Evolutionary conservation across 1,284 basidiomycete species (phyloP).

Genomic region (Paramarasmius palmivorus): DNA sequence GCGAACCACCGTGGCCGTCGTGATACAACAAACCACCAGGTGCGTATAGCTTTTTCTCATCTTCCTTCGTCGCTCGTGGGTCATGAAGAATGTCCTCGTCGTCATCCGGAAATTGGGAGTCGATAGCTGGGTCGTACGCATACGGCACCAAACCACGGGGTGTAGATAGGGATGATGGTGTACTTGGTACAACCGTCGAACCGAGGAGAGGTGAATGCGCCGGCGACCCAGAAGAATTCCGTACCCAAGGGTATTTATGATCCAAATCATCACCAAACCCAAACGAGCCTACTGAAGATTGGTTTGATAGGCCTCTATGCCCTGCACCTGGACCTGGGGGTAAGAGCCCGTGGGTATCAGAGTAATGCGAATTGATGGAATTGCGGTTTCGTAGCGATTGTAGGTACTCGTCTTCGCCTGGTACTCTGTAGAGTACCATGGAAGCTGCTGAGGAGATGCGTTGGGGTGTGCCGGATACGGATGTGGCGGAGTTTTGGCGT

Average conservation of each 20-base stretch:
- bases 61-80: conserved; percentile 38
- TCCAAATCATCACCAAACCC: no score
- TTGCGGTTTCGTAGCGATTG: no score
- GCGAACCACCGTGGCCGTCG: conserved; percentile 1
- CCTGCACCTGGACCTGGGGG: no score
- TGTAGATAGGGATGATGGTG: conserved; percentile 26
- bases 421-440: conserved; percentile 69
- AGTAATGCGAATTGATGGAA: no score
- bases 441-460: conserved; percentile 34
- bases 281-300: no score
- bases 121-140: conserved; percentile 63
- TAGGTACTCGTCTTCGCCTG: conserved; percentile 36
- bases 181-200: conserved; percentile 56
- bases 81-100: conserved; percentile 67
- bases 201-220: conserved; percentile 30
- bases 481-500: no score
- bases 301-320: no score
- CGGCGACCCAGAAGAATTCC: conserved; percentile 24
- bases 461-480: no score
- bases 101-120: conserved; percentile 61
- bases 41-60: neutral
- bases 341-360: no score
- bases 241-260: no score
- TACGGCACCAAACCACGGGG: conserved; percentile 60
- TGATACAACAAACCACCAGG: neutral